These are phyloP conservation scores for Mycena vitilis DNA, from an alignment of 768 basidiomycete genomes.

Conservation along the genomic window DNA sequence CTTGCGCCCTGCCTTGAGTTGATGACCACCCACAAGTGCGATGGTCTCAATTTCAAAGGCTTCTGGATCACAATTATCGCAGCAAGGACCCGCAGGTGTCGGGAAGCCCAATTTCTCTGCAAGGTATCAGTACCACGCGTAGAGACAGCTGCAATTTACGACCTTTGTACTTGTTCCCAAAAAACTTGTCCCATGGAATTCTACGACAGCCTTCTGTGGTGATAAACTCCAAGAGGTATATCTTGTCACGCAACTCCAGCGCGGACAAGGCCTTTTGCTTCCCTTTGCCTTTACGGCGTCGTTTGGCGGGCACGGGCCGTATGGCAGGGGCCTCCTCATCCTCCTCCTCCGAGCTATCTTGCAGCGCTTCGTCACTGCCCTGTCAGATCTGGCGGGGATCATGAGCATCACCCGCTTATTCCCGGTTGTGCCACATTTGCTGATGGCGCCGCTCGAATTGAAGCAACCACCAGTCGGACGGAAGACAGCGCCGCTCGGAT, in stretches of 20 bases:
- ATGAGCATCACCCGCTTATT: too few relatives aligned
- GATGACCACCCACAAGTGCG: background rate
- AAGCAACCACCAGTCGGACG: too few relatives aligned
- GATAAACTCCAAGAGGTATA: slow-evolving; percentile 28
- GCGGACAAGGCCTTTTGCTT: slow-evolving; percentile 1
- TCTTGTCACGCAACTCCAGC: slow-evolving; percentile 18
- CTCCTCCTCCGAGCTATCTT: slow-evolving; percentile 8
- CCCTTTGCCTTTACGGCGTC: slow-evolving; percentile 7
- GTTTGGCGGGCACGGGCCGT: background rate
- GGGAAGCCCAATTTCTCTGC: slow-evolving; percentile 4
- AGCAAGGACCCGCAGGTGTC: slow-evolving; percentile 15
- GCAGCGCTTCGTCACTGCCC: too few relatives aligned
- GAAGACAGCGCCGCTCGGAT: too few relatives aligned
- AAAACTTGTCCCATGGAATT: slow-evolving; percentile 24
- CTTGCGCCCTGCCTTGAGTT: slow-evolving; percentile 17
- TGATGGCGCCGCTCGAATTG: too few relatives aligned
- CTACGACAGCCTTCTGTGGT: slow-evolving; percentile 19
- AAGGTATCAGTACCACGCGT: background rate
- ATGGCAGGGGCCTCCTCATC: slow-evolving; percentile 13
- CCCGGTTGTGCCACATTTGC: too few relatives aligned
- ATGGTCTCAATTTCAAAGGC: slow-evolving; percentile 4
- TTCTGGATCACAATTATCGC: slow-evolving; percentile 34
- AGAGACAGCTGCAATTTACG: background rate
- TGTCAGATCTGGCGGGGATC: too few relatives aligned
- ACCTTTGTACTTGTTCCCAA: slow-evolving; percentile 24